Percentiles rank a stretch among this genome's conserved stretches.
Conservation (phyloP, 2,329 filamentous ascomycete species). For the Colletotrichum spinosum region DNA sequence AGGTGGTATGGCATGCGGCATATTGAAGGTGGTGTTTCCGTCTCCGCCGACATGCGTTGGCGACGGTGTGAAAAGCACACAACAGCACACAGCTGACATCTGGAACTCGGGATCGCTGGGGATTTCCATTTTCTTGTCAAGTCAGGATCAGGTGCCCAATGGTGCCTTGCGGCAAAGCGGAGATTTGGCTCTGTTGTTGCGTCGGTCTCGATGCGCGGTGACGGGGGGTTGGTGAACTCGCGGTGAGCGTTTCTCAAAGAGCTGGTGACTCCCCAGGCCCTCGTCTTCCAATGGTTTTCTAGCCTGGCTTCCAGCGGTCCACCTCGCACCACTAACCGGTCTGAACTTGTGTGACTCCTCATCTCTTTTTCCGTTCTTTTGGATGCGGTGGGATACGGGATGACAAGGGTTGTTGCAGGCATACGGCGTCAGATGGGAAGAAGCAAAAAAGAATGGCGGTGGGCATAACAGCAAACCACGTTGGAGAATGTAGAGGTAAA, state of each 20-base stretch:
- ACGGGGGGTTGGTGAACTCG: constrained; percentile 35
- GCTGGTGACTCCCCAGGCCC: constrained; percentile 7
- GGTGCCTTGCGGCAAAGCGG: constrained; percentile 32
- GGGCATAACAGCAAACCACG: constrained; percentile 23
- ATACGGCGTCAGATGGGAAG: constrained; percentile 13
- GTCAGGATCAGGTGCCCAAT: constrained; percentile 24
- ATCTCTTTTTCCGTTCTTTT: constrained; percentile 3
- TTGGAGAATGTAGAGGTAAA: constrained; percentile 29
- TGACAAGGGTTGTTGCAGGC: constrained; percentile 6
- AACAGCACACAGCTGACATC: no score
- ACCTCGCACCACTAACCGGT: constrained; percentile 5
- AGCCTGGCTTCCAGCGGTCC: constrained; percentile 16
- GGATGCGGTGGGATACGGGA: constrained; percentile 13
- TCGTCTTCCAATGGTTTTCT: constrained; percentile 21
- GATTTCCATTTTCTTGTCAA: background rate
- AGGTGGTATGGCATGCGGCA: no score
- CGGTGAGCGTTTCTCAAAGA: constrained; percentile 32
- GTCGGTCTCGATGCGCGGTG: constrained; percentile 12
- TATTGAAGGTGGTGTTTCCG: background rate
- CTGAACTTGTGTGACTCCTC: constrained; percentile 13
- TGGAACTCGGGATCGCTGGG: constrained; percentile 19
- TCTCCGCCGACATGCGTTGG: constrained; percentile 32
- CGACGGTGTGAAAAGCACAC: constrained; percentile 17
- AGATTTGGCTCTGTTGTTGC: constrained; percentile 3
- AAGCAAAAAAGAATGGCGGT: constrained; percentile 37